Evolutionary conservation across 768 basidiomycete species (phyloP).

Genomic region (Tubosaeta sp.): DNA sequence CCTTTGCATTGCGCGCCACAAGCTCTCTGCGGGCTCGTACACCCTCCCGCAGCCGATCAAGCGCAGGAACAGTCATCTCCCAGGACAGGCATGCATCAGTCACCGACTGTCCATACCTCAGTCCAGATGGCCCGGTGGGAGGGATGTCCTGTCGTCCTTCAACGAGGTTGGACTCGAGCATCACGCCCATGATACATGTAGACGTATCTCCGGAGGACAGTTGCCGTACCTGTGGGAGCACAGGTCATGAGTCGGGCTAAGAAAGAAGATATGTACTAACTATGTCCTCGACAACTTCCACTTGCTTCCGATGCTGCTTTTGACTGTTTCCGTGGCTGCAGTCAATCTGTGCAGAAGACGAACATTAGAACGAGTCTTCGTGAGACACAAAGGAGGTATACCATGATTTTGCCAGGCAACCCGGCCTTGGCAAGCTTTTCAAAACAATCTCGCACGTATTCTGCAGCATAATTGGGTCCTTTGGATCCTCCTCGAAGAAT

Average conservation of each 20-base stretch:
- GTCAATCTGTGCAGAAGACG: constrained; percentile 59
- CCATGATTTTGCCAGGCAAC: constrained; percentile 82
- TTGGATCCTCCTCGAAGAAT: constrained; percentile 88
- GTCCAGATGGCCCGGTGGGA: constrained; percentile 58
- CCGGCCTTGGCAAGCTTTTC: constrained; percentile 76
- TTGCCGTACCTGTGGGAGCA: constrained; percentile 55
- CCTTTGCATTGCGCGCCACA: constrained; percentile 32
- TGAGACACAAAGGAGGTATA: constrained; percentile 29
- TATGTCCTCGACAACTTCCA: constrained; percentile 86
- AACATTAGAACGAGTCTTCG: neutral
- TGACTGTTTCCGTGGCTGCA: constrained; percentile 96
- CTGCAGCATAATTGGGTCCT: constrained; percentile 84
- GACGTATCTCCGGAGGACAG: constrained; percentile 69
- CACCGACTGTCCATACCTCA: constrained; percentile 82
- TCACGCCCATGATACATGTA: constrained; percentile 80
- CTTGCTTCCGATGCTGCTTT: constrained; percentile 87
- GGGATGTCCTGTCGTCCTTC: constrained; percentile 88
- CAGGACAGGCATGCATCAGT: constrained; percentile 91
- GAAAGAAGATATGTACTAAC: constrained; percentile 40
- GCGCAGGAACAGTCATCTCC: constrained; percentile 76
- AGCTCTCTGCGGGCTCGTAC: constrained; percentile 70
- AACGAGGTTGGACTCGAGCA: constrained; percentile 90
- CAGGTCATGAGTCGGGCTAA: constrained; percentile 11
- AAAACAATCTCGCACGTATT: constrained; percentile 73
- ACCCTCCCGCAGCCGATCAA: constrained; percentile 85